Evolutionary conservation across 441 rosid species (phyloP), one percentile per base, ranked within the genome.

Genomic region (Dalechampia spathulata): DNA sequence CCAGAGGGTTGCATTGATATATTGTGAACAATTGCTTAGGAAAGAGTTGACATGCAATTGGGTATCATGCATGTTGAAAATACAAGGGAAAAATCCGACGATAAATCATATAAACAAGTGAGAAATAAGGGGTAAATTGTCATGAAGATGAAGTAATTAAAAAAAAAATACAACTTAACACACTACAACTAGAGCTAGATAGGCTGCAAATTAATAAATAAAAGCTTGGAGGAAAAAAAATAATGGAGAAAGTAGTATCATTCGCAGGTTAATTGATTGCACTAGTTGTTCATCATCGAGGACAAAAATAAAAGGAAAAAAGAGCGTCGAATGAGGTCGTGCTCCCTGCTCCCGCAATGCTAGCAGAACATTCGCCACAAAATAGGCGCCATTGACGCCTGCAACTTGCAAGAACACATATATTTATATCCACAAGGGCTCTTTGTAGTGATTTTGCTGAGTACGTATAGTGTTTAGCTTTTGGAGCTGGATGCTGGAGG

Each of bases 401-500:
- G 52, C 61, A 44, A 30, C 20, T 41, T 41, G 22, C 12, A 16
- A 41, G 22, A 21, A 47, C n/a, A 27, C 21, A 28, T 28, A 49
- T 14, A 49, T 15, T 9, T 22, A 49, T 34, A 49, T 16, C 36
- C 37, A 6, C 11, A 16, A n/a, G n/a, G n/a, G n/a, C n/a, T n/a
- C n/a, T n/a, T n/a, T n/a, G n/a, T n/a, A n/a, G n/a, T n/a, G n/a
- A n/a, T n/a, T n/a, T n/a, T n/a, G n/a, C n/a, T n/a, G n/a, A n/a
- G n/a, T n/a, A n/a, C n/a, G n/a, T n/a, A 30, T 30, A 30, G 8
- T 30, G 15, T 14, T 59, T 60, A 76, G 73, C 74, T 78, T 67
- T 79, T 87, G 15, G 81, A 78, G 78, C 54, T 73, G 25, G 88
- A 72, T 55, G 83, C 65, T 3, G 78, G 80, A 13, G 71, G 66